Evolutionary conservation across 768 basidiomycete species (phyloP).

Genomic region (Pleurotus citrinopileatus): DNA sequence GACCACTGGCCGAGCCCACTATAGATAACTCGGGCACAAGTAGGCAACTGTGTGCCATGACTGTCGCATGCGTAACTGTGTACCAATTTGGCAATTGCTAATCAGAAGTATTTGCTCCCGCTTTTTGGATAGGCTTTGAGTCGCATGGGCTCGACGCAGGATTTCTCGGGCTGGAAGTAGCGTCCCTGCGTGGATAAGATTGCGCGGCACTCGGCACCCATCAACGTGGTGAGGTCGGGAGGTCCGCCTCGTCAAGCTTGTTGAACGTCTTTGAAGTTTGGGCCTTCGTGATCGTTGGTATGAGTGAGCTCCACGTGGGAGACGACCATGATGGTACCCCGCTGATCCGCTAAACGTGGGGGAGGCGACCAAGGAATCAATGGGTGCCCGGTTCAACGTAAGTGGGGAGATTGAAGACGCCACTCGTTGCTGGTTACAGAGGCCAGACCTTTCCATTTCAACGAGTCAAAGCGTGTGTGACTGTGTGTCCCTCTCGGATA

Average conservation of each 20-base stretch:
- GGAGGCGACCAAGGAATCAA: too few species aligned
- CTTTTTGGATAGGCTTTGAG: slow-evolving; percentile 4
- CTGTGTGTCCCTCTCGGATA: not conserved
- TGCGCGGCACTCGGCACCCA: too few species aligned
- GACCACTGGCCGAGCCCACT: slow-evolving; percentile 52
- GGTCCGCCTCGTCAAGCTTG: too few species aligned
- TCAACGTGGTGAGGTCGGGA: too few species aligned
- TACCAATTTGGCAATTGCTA: not conserved
- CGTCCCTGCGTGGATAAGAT: slow-evolving; percentile 4
- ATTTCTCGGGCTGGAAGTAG: slow-evolving; percentile 5
- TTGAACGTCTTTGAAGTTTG: too few species aligned
- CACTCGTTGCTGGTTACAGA: not conserved
- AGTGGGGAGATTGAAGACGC: too few species aligned
- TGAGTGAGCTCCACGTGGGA: too few species aligned
- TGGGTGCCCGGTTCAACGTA: too few species aligned
- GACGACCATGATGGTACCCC: too few species aligned
- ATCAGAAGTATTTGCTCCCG: slow-evolving; percentile 9
- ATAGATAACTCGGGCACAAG: slow-evolving; percentile 7
- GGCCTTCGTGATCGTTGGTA: too few species aligned
- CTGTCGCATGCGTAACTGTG: not conserved
- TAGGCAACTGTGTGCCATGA: not conserved
- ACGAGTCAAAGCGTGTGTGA: not conserved
- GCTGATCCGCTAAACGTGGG: too few species aligned
- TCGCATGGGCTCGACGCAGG: not conserved
- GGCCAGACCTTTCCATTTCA: not conserved